A percentile compares a stretch with the other conserved stretches of the same genome.
These are phyloP conservation scores for Agrocybe pediades DNA, from an alignment of 768 basidiomycete species.

Conservation along the genomic window DNA sequence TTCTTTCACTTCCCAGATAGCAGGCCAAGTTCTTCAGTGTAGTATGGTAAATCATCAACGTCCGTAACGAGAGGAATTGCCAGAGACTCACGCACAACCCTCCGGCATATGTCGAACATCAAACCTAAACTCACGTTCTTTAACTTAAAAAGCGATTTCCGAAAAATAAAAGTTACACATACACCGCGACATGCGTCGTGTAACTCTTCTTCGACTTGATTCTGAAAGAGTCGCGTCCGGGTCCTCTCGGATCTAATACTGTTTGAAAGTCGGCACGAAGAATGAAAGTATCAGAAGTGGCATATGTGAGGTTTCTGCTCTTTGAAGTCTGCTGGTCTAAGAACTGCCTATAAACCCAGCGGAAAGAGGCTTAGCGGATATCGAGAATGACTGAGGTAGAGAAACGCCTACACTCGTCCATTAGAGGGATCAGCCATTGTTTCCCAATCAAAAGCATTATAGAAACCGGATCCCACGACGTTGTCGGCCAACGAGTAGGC, in stretches of 20 bases:
- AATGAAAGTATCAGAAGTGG: conserved; percentile 49
- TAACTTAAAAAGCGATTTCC: background rate
- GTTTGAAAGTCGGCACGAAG: conserved; percentile 53
- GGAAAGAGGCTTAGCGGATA: background rate
- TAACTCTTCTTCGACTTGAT: conserved; percentile 52
- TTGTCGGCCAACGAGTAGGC: conserved; percentile 43
- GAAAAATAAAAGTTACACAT: conserved; percentile 18
- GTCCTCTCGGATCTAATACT: conserved; percentile 40
- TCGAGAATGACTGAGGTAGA: background rate
- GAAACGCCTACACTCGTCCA: conserved; percentile 67
- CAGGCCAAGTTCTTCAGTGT: conserved; percentile 45
- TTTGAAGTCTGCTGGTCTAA: conserved; percentile 40
- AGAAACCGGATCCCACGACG: conserved; percentile 47
- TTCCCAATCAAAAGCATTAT: conserved; percentile 49
- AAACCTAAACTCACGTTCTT: conserved; percentile 21
- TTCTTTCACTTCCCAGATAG: conserved; percentile 52
- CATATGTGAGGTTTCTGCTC: conserved; percentile 53
- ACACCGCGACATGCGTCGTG: conserved; percentile 53
- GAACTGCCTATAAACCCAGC: conserved; percentile 46
- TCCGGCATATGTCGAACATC: conserved; percentile 35
- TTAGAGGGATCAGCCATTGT: conserved; percentile 56
- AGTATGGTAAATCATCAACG: background rate
- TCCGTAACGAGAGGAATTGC: background rate
- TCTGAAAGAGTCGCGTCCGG: conserved; percentile 57
- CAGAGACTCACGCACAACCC: conserved; percentile 29